phyloP scores from a whole-genome alignment of 1,284 basidiomycete genomes.

The Chalciporus sp. region DNA sequence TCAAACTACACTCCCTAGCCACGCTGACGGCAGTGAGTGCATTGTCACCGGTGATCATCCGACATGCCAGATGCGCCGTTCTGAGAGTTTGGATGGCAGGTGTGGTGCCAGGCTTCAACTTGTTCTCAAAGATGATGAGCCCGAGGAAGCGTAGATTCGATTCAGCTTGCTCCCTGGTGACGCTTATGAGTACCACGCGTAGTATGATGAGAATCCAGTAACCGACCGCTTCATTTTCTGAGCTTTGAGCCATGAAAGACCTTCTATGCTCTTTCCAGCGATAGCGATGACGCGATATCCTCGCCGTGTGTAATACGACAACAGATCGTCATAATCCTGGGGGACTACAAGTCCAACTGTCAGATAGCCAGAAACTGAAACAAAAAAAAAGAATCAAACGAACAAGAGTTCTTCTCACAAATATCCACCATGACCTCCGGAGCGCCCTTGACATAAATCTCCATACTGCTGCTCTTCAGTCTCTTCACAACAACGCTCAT shows the following conservation, averaged over 20 bases:
- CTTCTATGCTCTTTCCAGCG: conserved; percentile 94
- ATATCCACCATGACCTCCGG: conserved; percentile 98
- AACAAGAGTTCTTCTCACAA: conserved; percentile 86
- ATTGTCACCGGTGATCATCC: conserved; percentile 99
- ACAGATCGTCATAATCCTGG: conserved; percentile 93
- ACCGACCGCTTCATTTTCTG: conserved; percentile 91
- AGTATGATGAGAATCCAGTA: conserved; percentile 2
- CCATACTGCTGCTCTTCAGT: conserved; percentile 93
- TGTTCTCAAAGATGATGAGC: conserved; percentile 98
- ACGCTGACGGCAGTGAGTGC: conserved; percentile 96
- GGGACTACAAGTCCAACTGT: conserved; percentile 64
- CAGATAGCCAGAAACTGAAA: conserved; percentile 4
- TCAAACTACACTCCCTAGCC: conserved; percentile 91
- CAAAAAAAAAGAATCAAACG: conserved; percentile 37
- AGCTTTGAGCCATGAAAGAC: conserved; percentile 95
- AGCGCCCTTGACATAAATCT: conserved; percentile 98
- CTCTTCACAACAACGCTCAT: conserved; percentile 99
- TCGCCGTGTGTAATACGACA: conserved; percentile 96
- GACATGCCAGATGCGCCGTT: conserved; percentile 88
- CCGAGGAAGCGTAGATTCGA: conserved; percentile 91
- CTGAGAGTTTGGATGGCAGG: conserved; percentile 91
- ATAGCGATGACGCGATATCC: conserved; percentile 99
- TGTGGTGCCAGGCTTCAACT: conserved; percentile 92
- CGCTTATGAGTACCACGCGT: conserved; percentile 1
- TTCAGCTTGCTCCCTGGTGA: conserved; percentile 87